phyloP scores from a whole-genome alignment of 2,329 filamentous ascomycete species.

The Pseudogymnoascus sp. region DNA sequence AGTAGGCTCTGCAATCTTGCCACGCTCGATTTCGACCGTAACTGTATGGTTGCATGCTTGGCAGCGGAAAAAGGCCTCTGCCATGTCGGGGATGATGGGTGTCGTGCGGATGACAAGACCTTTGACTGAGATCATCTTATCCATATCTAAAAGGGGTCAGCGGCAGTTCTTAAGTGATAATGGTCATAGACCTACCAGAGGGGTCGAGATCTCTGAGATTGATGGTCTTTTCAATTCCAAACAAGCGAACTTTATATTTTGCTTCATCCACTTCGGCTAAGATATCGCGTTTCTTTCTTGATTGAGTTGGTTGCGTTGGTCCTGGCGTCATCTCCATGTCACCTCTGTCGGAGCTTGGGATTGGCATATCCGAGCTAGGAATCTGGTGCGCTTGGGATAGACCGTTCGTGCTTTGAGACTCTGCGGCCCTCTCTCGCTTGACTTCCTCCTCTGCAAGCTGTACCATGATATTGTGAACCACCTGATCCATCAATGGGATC shows the following conservation, averaged over 20 bases:
- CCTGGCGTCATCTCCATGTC: slow-evolving; percentile 37
- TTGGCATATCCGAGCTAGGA: slow-evolving; percentile 65
- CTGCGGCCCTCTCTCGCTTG: slow-evolving; percentile 50
- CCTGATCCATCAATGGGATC: slow-evolving; percentile 91
- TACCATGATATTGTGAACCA: slow-evolving; percentile 85
- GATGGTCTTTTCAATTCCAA: slow-evolving; percentile 75
- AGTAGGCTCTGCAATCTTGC: slow-evolving; percentile 91
- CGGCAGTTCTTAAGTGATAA: not conserved
- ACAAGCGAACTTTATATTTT: slow-evolving; percentile 80
- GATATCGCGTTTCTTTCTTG: slow-evolving; percentile 40
- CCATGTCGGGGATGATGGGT: slow-evolving; percentile 97
- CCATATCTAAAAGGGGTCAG: slow-evolving; percentile 59
- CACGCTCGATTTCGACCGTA: slow-evolving; percentile 84
- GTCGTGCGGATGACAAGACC: slow-evolving; percentile 93
- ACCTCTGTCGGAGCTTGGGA: slow-evolving; percentile 69
- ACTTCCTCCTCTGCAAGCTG: slow-evolving; percentile 78
- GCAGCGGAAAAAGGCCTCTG: slow-evolving; percentile 95
- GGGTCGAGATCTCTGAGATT: slow-evolving; percentile 94
- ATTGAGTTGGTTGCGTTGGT: slow-evolving; percentile 29
- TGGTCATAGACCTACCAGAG: slow-evolving; percentile 43
- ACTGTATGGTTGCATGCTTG: slow-evolving; percentile 87
- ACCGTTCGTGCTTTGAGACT: slow-evolving; percentile 48
- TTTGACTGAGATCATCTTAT: slow-evolving; percentile 90
- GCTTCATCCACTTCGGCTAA: slow-evolving; percentile 69
- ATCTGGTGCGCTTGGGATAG: slow-evolving; percentile 38